Base-by-base conservation (phyloP, 345 rosid genomes). In the Erysimum cheiranthoides region DNA sequence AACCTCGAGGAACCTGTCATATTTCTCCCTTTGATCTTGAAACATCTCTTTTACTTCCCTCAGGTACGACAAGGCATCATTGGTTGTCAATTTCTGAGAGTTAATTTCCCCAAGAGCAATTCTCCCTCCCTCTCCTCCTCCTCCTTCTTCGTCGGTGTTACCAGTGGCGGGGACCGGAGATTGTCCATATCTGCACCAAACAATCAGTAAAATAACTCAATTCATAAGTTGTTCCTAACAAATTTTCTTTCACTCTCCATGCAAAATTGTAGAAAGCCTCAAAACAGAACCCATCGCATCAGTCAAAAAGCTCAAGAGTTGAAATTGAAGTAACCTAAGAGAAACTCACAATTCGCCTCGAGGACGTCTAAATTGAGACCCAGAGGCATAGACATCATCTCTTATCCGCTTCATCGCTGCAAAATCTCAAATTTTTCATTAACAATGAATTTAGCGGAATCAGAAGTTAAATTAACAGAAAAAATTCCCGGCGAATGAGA, bases 11-110 rank as follows among this genome's bases (percentile, higher is more conserved):
- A 95, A 92, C 83, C 53, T 81, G 50, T 90, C 98, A 76, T 95
- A 95, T 73, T 87, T 95, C 67, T 88, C 96, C 73, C 80, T 86
- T 74, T 95, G 91, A 62, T 92, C 93, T 62, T 89, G 93, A 82
- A 95, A 95, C 89, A 85, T 95, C 75, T 95, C 97, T 74, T 88
- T 95, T 32, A 95, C 99, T 76, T 87, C 85, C 83, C 87, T 90
- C 16, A 95, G 85, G 84, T 95, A 95, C 0, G 88, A 68, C 71
- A 92, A 77, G 8, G 99, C 97, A 68, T 90, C 98, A 47, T 80
- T 84, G 12, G 96, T 95, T 5, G 99, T 95, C 63, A 95, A 79
- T 78, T 88, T 89, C 79, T 88, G 95, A 34, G 87, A 60, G 25
- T 72, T 62, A 12, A 46, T 66, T 0, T 66, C 79, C 8, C 73